Base-by-base conservation (phyloP, 116 monocot species). In the Cymodocea nodosa region DNA sequence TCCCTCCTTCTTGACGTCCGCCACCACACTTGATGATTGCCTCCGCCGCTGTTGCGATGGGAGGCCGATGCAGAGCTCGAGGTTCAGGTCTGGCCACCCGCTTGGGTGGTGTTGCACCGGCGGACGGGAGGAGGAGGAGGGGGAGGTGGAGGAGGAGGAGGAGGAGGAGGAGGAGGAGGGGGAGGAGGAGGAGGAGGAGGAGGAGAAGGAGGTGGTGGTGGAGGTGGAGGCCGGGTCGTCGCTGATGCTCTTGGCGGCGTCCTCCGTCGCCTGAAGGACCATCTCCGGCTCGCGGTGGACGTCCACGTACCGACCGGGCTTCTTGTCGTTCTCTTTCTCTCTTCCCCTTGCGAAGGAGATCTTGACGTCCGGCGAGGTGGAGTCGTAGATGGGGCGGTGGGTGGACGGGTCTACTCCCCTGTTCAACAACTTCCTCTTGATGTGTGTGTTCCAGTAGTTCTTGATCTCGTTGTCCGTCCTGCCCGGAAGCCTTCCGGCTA, bases 401-500 rank as follows among this genome's bases (percentile, higher is more conserved):
- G 80, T 85, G 11, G 75, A 51, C 3, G 89, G 82, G 54, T 89
- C 89, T 12, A 90, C 37, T 4, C 89, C 89, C 15, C 83, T 52
- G 63, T 68, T 79, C 56, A 83, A 23, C 19, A 90, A 67, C 64
- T 90, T 90, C 69, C 85, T 68, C 44, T 74, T 74, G 51, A 90
- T 83, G 64, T 90, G 89, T 16, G 89, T 90, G 83, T 90, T 90
- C 89, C 89, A 90, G 73, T 90, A 83, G 74, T 90, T 90, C 85
- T 67, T 18, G 10, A 65, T 65, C 65, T 63, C 63, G 44, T 63
- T 63, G 63, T 63, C 63, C 17, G 63, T 63, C 35, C 63, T 63
- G 0, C 89, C 85, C 9, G 83, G 83, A 17, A 90, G 71, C 71
- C 89, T 74, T 34, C 79, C 89, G 0, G 89, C 89, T 24, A 89